Percentiles rank a stretch among this genome's conserved stretches.
Conservation (phyloP, 140 eudicot species). For the Artemisia princeps region DNA sequence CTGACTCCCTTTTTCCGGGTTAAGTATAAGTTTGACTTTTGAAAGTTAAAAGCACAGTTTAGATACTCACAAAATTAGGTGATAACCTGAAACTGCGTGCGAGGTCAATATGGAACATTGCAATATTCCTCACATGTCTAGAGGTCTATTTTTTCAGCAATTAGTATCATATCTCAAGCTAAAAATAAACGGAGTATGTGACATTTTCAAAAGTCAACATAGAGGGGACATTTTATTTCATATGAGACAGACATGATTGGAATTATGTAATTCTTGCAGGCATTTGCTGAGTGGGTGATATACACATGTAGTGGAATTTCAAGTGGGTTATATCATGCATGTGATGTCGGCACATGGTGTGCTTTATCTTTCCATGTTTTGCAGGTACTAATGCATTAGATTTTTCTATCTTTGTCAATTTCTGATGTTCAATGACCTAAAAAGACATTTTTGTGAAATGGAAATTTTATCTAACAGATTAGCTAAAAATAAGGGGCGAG, state of each 20-base stretch:
- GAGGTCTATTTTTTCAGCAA: not conserved
- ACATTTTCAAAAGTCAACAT: slow-evolving; percentile 13
- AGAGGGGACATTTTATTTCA: too few relatives aligned
- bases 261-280: slow-evolving; percentile 34
- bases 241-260: too few relatives aligned
- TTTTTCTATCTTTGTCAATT: not conserved
- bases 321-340: slow-evolving; percentile 87
- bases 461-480: too few relatives aligned
- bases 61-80: not conserved
- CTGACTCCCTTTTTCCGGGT: not conserved
- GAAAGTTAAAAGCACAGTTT: not conserved
- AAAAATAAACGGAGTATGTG: not conserved
- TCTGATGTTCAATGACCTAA: too few relatives aligned
- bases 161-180: not conserved
- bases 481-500: too few relatives aligned
- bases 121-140: not conserved
- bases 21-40: slow-evolving; percentile 5
- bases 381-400: slow-evolving; percentile 43
- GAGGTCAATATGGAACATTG: not conserved
- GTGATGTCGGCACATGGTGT: slow-evolving; percentile 95
- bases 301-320: slow-evolving; percentile 81
- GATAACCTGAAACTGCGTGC: not conserved
- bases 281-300: slow-evolving; percentile 92
- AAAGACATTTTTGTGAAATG: too few relatives aligned
- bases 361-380: slow-evolving; percentile 51